Evolutionary conservation across 2,329 filamentous ascomycete genomes (phyloP), one percentile per base, ranked within the genome.

Genomic region (Penicillium brevicompactum): DNA sequence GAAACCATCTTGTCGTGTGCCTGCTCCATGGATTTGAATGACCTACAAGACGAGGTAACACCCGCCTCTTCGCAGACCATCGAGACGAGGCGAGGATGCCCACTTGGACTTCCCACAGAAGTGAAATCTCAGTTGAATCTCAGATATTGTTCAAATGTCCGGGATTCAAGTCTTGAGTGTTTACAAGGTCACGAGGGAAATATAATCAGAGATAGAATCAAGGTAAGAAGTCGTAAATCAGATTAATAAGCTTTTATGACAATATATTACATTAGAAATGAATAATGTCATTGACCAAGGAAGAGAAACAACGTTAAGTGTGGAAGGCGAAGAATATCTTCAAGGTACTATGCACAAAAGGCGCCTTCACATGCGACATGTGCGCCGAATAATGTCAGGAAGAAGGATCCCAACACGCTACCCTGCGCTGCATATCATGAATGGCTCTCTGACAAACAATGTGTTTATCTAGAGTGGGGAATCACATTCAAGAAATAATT

Each of bases 401-500:
- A 51, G 46, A 56, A 59, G 46, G 53, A 43, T 58, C 43, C 58
- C 54, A 56, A 56, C 57, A 53, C 58, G 58, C 58, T 62, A 52
- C 60, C 52, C 61, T 54, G 60, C 54, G 59, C 60, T 53, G 56
- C 61, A 49, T 64, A 56, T 57, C 49, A 62, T 30, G 52, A 57
- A 60, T 51, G 51, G 30, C 40, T 43, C 44, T 47, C 50, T 50
- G 57, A 56, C 5, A 62, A 24, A 21, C 21, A 49, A 54, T 27
- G 43, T 21, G 47, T 30, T 27, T 24, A 21, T 37, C 22, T 9
- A 24, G 41, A 48, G 34, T 14, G 37, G 11, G 8, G 31, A 21
- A 43, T 10, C 14, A 8, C 44, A 38, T 21, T 30, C 27, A 30
- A 10, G 31, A 18, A 52, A 16, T 46, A 49, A 34, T 62, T 66